Evolutionary conservation across 345 rosid genomes (phyloP).

Genomic region (Camelina neglecta): DNA sequence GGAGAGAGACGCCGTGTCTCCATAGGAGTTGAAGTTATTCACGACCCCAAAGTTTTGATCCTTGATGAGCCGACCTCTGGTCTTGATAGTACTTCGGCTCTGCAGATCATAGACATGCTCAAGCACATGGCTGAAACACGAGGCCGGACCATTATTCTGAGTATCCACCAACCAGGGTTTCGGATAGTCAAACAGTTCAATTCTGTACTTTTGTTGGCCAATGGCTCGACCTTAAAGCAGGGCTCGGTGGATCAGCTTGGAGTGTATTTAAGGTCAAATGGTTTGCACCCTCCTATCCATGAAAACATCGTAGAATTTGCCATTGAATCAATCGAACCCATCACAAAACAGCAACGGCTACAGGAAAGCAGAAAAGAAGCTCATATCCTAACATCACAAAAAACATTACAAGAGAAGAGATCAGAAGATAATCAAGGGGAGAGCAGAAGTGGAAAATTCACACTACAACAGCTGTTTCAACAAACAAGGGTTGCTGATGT

Average conservation of each 20-base stretch:
- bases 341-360: slow-evolving; percentile 43
- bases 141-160: slow-evolving; percentile 74
- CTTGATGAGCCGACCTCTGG: slow-evolving; percentile 99
- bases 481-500: slow-evolving; percentile 76
- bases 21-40: slow-evolving; percentile 89
- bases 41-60: slow-evolving; percentile 84
- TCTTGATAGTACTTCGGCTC: slow-evolving; percentile 85
- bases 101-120: slow-evolving; percentile 84
- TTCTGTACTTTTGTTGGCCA: slow-evolving; percentile 74
- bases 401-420: slow-evolving; percentile 45
- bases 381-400: slow-evolving; percentile 40
- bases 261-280: slow-evolving; percentile 51
- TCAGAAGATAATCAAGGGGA: slow-evolving; percentile 51
- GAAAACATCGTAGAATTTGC: slow-evolving; percentile 82
- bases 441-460: slow-evolving; percentile 59
- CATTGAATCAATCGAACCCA: slow-evolving; percentile 73
- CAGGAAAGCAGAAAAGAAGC: slow-evolving; percentile 39
- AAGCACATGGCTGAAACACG: slow-evolving; percentile 86
- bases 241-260: slow-evolving; percentile 81
- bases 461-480: slow-evolving; percentile 86
- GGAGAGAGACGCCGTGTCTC: slow-evolving; percentile 97
- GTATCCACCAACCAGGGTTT: slow-evolving; percentile 93
- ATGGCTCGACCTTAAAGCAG: slow-evolving; percentile 80
- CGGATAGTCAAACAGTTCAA: slow-evolving; percentile 85
- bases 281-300: slow-evolving; percentile 68